Conservation (phyloP, 2,329 filamentous ascomycete species). For the Hymenoscyphus fraxineus region DNA sequence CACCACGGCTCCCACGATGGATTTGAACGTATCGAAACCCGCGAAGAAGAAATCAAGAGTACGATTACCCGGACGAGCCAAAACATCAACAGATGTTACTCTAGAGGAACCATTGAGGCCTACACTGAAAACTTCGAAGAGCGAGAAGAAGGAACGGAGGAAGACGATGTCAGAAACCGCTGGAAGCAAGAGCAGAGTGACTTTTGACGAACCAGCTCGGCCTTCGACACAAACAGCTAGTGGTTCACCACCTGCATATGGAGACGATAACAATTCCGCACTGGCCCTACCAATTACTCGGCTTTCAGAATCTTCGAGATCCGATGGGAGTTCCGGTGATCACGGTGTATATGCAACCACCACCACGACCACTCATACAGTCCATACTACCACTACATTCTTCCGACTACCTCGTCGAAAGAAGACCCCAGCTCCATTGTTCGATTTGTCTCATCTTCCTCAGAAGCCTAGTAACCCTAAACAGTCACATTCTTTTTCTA, state of each 20-base stretch:
- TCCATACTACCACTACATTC: constrained; percentile 65
- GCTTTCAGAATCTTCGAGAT: constrained; percentile 82
- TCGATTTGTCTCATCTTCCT: constrained; percentile 85
- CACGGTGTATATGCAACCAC: constrained; percentile 54
- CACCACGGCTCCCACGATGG: constrained; percentile 81
- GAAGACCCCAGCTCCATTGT: constrained; percentile 65
- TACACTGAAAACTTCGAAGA: constrained; percentile 24
- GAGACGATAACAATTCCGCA: constrained; percentile 57
- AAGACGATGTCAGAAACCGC: constrained; percentile 38
- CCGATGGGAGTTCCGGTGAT: constrained; percentile 77
- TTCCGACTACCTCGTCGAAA: constrained; percentile 78
- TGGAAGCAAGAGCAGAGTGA: constrained; percentile 44
- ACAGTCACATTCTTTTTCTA: constrained; percentile 32
- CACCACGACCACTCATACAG: constrained; percentile 60
- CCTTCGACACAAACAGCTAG: constrained; percentile 44
- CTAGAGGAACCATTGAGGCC: constrained; percentile 17
- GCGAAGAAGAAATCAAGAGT: constrained; percentile 56
- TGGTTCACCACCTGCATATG: constrained; percentile 52
- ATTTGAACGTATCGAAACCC: constrained; percentile 45
- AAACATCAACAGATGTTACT: constrained; percentile 27
- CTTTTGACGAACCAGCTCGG: constrained; percentile 58
- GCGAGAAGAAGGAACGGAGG: constrained; percentile 41
- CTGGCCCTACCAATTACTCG: constrained; percentile 62
- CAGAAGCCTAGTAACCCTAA: constrained; percentile 57
- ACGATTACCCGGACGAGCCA: constrained; percentile 48